Evolutionary conservation across 768 basidiomycete species (phyloP), one percentile per base, ranked within the genome.

Genomic region (Tylopilus plumbeoviolaceoides): DNA sequence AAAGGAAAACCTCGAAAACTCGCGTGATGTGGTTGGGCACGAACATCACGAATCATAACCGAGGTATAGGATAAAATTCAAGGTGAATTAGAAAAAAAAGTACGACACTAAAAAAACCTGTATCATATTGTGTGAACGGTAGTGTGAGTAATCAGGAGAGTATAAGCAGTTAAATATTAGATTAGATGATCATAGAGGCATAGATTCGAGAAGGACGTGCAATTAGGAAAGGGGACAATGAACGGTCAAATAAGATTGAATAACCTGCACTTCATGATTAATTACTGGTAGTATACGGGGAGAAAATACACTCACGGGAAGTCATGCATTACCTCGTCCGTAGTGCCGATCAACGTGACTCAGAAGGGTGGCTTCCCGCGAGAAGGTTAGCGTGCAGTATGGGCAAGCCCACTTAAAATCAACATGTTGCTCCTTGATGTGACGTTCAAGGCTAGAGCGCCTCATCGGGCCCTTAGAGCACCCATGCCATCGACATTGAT

Each of bases 361-460:
- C 17, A 1, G 0, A 23, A 60, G 27, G 0, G 53, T 51, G 0
- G 4, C 0, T 2, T 55, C 50, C 49, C 59, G 55, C 9, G 58
- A 47, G 31, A 58, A 57, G 2, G 35, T 38, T 0, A 9, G 7
- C 1, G 0, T 0, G 17, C 60, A 62, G 1, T 0, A 0, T 0
- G 50, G 54, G 11, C 62, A 63, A 0, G 50, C 42, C 62, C 62
- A 64, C 12, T n/a, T n/a, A n/a, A n/a, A n/a, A n/a, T n/a, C n/a
- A n/a, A n/a, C n/a, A n/a, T n/a, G n/a, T n/a, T n/a, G n/a, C n/a
- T n/a, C n/a, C n/a, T n/a, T n/a, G n/a, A n/a, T n/a, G n/a, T n/a
- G n/a, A n/a, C n/a, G n/a, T n/a, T n/a, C n/a, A n/a, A n/a, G n/a
- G n/a, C n/a, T n/a, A n/a, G n/a, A n/a, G n/a, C n/a, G n/a, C n/a